These are phyloP conservation scores for Aspergillus udagawae DNA, from an alignment of 2,329 filamentous ascomycete species.

Conservation along the genomic window DNA sequence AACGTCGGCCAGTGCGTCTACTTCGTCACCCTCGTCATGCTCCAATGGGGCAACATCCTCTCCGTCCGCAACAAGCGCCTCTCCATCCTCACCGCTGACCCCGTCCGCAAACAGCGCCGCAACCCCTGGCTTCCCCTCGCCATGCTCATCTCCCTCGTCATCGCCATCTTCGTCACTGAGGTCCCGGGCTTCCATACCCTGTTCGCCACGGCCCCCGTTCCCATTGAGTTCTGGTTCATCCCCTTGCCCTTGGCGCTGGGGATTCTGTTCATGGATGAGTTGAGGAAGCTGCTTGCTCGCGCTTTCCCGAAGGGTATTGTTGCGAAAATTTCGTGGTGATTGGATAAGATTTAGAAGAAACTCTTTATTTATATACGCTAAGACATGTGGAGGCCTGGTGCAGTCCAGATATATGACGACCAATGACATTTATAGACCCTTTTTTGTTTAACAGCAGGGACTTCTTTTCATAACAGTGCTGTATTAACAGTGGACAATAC, in stretches of 20 bases:
- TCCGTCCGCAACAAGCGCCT: slow-evolving; percentile 50
- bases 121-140: slow-evolving; percentile 50
- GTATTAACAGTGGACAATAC: neutral
- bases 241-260: slow-evolving; percentile 50
- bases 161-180: slow-evolving; percentile 53
- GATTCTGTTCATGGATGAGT: slow-evolving; percentile 51
- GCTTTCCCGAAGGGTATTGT: slow-evolving; percentile 43
- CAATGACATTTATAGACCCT: neutral
- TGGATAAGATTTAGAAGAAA: neutral
- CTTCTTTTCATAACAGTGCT: no score
- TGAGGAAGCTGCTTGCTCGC: slow-evolving; percentile 49
- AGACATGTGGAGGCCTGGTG: no score
- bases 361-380: neutral
- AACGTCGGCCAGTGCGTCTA: slow-evolving; percentile 50
- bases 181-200: slow-evolving; percentile 48
- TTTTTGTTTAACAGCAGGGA: no score
- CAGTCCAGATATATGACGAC: neutral
- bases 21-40: slow-evolving; percentile 52
- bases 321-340: slow-evolving; percentile 49
- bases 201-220: slow-evolving; percentile 49
- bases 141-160: slow-evolving; percentile 46
- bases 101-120: slow-evolving; percentile 44
- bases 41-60: slow-evolving; percentile 54
- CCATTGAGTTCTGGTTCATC: slow-evolving; percentile 52
- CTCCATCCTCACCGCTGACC: slow-evolving; percentile 51